Percentiles rank a stretch among this genome's conserved stretches.
phyloP scores from a whole-genome alignment of 1,284 basidiomycete genomes.

The Phellinidium pouzarii region DNA sequence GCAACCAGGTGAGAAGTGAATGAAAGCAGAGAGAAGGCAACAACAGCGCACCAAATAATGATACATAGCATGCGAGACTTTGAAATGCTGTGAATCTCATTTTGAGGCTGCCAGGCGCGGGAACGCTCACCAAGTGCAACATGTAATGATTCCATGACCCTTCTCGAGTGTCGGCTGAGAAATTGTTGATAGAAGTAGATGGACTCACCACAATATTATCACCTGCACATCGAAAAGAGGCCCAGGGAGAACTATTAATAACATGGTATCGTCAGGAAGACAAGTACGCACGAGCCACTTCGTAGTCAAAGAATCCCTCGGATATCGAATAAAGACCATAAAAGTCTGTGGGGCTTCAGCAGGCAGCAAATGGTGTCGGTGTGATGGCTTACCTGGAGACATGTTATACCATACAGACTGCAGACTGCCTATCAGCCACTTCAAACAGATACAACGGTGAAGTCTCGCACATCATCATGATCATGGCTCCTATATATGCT shows the following conservation, averaged over 20 bases:
- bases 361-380: background rate
- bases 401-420: conserved; percentile 19
- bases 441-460: background rate
- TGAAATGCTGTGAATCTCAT: background rate
- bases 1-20: background rate
- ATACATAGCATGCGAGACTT: conserved; percentile 38
- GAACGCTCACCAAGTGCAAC: conserved; percentile 33
- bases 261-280: background rate
- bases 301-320: conserved; percentile 9
- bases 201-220: conserved; percentile 11
- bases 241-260: background rate
- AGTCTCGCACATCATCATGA: conserved; percentile 14
- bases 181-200: background rate
- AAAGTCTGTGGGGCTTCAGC: conserved; percentile 13
- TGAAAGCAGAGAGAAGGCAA: background rate
- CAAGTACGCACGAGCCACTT: conserved; percentile 11
- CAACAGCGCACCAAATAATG: conserved; percentile 32
- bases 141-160: conserved; percentile 37
- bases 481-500: conserved; percentile 13
- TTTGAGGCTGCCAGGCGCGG: background rate
- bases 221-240: background rate
- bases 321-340: conserved; percentile 15
- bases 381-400: conserved; percentile 12
- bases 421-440: background rate
- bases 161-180: conserved; percentile 17